These are phyloP conservation scores for Kwoniella botswanensis DNA, from an alignment of 768 basidiomycete species.

Conservation along the genomic window DNA sequence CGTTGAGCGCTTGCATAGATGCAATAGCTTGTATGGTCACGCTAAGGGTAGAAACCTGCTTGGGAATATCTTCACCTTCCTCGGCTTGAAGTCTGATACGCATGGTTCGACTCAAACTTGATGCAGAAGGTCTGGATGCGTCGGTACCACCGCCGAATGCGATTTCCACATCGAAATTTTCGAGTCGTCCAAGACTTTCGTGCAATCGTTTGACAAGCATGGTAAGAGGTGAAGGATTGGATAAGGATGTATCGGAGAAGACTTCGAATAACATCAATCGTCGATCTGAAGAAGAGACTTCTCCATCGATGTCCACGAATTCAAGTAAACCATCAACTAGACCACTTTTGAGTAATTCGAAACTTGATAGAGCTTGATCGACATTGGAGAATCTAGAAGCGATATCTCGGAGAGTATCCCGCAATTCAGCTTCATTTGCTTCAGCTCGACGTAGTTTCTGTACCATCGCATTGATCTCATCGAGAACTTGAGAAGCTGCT, in stretches of 20 bases:
- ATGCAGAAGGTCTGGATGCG: conserved; percentile 73
- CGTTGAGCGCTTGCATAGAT: conserved; percentile 94
- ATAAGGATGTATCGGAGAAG: conserved; percentile 63
- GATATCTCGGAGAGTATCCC: conserved; percentile 71
- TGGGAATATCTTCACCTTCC: conserved; percentile 86
- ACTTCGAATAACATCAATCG: conserved; percentile 80
- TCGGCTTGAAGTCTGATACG: conserved; percentile 86
- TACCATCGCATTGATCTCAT: conserved; percentile 67
- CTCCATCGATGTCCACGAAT: conserved; percentile 75
- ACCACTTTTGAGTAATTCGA: conserved; percentile 92
- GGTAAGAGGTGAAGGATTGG: conserved; percentile 68
- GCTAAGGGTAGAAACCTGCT: conserved; percentile 76
- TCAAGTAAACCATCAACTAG: conserved; percentile 83
- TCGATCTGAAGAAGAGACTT: conserved; percentile 68
- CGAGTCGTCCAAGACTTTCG: conserved; percentile 92
- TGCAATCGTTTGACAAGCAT: conserved; percentile 93
- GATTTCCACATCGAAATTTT: conserved; percentile 91
- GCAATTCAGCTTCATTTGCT: conserved; percentile 69
- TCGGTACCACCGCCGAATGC: conserved; percentile 68
- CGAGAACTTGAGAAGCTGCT: conserved; percentile 66
- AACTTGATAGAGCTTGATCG: conserved; percentile 78
- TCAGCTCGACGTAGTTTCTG: conserved; percentile 66
- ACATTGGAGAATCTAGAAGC: conserved; percentile 74
- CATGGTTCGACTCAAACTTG: conserved; percentile 87
- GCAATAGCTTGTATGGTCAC: conserved; percentile 98